Evolutionary conservation across 768 basidiomycete genomes (phyloP).

Genomic region (Udeniomyces megalosporus): DNA sequence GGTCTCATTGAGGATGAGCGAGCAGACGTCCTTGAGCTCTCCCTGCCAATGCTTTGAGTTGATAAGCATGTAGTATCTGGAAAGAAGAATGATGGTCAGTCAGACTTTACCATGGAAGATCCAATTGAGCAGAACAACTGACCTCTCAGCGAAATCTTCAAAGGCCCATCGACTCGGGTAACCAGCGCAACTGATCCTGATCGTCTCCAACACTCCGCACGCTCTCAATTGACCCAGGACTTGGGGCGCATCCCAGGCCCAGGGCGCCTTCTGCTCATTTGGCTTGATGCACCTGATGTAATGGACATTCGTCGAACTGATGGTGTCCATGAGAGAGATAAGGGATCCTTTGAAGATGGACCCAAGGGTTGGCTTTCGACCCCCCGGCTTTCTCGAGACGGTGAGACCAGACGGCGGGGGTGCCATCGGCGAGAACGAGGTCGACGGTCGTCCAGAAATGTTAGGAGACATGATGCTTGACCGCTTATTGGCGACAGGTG

Average conservation of each 20-base stretch:
- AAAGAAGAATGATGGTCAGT: not conserved
- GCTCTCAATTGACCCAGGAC: slow-evolving; percentile 88
- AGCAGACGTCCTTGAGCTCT: slow-evolving; percentile 59
- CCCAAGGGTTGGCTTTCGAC: slow-evolving; percentile 76
- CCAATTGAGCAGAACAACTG: slow-evolving; percentile 27
- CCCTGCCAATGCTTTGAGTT: slow-evolving; percentile 72
- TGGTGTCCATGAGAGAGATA: slow-evolving; percentile 87
- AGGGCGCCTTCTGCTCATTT: slow-evolving; percentile 87
- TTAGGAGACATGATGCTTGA: slow-evolving; percentile 2
- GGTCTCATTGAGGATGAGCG: slow-evolving; percentile 64
- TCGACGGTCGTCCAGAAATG: not conserved
- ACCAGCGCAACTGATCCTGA: slow-evolving; percentile 94
- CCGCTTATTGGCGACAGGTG: not conserved
- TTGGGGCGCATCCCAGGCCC: slow-evolving; percentile 92
- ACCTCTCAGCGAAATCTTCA: slow-evolving; percentile 97
- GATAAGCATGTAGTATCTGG: slow-evolving; percentile 92
- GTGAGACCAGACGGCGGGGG: not conserved
- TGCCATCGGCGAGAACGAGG: not conserved
- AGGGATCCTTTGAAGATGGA: slow-evolving; percentile 96
- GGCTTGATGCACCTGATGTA: slow-evolving; percentile 99
- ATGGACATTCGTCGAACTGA: slow-evolving; percentile 92
- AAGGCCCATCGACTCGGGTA: slow-evolving; percentile 98
- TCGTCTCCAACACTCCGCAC: slow-evolving; percentile 97
- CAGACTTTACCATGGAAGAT: not conserved
- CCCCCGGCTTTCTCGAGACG: slow-evolving; percentile 10